phyloP scores from a whole-genome alignment of 2,329 filamentous ascomycete species.

The Aspergillus vadensis region DNA sequence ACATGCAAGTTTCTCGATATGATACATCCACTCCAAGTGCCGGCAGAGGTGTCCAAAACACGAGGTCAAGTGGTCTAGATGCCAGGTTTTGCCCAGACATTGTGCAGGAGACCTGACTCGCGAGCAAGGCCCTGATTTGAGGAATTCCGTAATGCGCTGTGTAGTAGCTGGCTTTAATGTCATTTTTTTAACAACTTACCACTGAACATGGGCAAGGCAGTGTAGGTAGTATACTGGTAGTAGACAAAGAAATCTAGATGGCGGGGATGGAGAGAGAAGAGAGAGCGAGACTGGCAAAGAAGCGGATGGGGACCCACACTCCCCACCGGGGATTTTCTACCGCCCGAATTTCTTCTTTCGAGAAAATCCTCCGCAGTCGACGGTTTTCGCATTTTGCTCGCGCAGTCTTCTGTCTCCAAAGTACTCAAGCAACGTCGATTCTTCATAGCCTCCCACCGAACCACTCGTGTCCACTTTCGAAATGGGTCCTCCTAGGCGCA shows the following conservation, averaged over 20 bases:
- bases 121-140: no score
- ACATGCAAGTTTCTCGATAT: not conserved
- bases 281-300: not conserved
- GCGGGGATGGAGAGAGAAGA: not conserved
- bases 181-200: no score
- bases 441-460: not conserved
- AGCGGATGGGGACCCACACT: not conserved
- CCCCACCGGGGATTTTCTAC: conserved; percentile 4
- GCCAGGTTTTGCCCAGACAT: not conserved
- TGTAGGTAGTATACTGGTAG: no score
- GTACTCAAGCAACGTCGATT: not conserved
- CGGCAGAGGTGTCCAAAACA: not conserved
- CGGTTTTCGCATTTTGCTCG: no score
- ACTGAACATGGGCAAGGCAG: no score
- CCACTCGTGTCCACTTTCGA: not conserved
- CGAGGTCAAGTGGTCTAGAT: not conserved
- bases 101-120: not conserved
- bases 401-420: not conserved
- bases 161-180: not conserved
- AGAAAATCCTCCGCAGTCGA: not conserved
- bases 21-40: not conserved
- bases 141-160: no score
- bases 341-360: not conserved
- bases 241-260: no score
- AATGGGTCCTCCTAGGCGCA: conserved; percentile 77